Conservation (phyloP, 306 rosid species). For the Astragalus membranaceus region DNA sequence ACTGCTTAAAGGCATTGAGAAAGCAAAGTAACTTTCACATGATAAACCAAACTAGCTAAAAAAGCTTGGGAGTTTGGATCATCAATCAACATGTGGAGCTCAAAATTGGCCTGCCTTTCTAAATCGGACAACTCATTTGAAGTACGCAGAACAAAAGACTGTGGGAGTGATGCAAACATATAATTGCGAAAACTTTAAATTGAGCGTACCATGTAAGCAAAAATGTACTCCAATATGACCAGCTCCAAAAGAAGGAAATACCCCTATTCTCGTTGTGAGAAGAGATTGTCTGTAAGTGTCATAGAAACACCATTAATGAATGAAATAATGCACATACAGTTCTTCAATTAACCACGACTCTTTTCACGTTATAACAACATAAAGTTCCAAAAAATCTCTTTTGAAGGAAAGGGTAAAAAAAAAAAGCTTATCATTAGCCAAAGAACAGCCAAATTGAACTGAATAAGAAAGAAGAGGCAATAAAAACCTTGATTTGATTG, state of each 20-base stretch:
- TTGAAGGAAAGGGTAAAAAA: neutral
- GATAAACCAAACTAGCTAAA: constrained; percentile 1
- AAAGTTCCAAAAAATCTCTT: neutral
- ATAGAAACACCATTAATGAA: constrained; percentile 12
- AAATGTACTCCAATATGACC: constrained; percentile 99
- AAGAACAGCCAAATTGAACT: neutral
- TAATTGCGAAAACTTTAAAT: constrained; percentile 11
- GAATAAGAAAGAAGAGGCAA: neutral
- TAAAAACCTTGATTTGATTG: neutral
- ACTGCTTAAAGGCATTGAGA: neutral
- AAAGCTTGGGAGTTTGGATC: neutral
- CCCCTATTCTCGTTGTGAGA: constrained; percentile 54
- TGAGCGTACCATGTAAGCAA: constrained; percentile 73
- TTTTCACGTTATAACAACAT: neutral
- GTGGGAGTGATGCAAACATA: constrained; percentile 13
- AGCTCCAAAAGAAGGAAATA: constrained; percentile 96
- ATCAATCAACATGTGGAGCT: neutral
- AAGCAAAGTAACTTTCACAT: neutral
- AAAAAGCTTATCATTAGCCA: neutral
- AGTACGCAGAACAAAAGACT: neutral
- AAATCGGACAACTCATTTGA: neutral
- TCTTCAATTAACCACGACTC: neutral
- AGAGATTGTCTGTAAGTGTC: constrained; percentile 47
- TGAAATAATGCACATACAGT: constrained; percentile 7
- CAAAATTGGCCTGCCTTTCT: neutral